phyloP scores from a whole-genome alignment of 2,329 filamentous ascomycete species.

The Aspergillus udagawae region DNA sequence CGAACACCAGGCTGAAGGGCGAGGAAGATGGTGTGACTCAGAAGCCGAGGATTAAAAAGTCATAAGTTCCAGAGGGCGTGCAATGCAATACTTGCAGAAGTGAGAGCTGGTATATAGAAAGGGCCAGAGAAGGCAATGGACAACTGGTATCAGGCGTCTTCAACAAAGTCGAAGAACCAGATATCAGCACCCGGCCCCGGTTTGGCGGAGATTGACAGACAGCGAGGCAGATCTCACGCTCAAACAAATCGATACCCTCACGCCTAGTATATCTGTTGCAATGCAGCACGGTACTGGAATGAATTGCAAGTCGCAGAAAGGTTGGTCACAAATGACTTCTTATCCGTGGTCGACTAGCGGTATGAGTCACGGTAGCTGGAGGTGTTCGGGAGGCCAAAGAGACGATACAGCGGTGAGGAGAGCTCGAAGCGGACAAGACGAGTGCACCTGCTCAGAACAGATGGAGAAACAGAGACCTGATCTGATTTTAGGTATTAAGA shows the following conservation, averaged over 20 bases:
- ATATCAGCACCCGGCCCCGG: slow-evolving; percentile 23
- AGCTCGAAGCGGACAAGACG: slow-evolving; percentile 7
- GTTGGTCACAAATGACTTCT: slow-evolving; percentile 16
- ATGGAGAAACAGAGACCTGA: slow-evolving; percentile 6
- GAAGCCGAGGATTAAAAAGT: slow-evolving; percentile 23
- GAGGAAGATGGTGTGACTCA: slow-evolving; percentile 29
- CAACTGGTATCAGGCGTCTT: slow-evolving; percentile 22
- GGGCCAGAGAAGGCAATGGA: slow-evolving; percentile 17
- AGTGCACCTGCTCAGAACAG: slow-evolving; percentile 15
- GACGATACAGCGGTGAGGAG: slow-evolving; percentile 8
- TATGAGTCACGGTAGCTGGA: slow-evolving; percentile 18
- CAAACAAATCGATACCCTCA: slow-evolving; percentile 8
- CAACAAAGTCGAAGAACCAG: slow-evolving; percentile 18
- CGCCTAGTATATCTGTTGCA: slow-evolving; percentile 13
- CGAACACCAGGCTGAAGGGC: slow-evolving; percentile 36
- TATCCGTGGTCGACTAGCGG: slow-evolving; percentile 12
- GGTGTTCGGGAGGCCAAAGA: slow-evolving; percentile 14
- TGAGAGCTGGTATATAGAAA: slow-evolving; percentile 14
- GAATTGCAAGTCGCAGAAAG: background rate
- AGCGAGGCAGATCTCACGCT: slow-evolving; percentile 13
- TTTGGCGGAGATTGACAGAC: slow-evolving; percentile 9
- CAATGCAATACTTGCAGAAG: slow-evolving; percentile 2
- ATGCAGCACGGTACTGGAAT: slow-evolving; percentile 8
- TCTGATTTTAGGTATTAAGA: slow-evolving; percentile 3
- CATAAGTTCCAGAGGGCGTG: slow-evolving; percentile 19